Evolutionary conservation across 2,329 filamentous ascomycete species (phyloP).

Genomic region (Nemania sp.): DNA sequence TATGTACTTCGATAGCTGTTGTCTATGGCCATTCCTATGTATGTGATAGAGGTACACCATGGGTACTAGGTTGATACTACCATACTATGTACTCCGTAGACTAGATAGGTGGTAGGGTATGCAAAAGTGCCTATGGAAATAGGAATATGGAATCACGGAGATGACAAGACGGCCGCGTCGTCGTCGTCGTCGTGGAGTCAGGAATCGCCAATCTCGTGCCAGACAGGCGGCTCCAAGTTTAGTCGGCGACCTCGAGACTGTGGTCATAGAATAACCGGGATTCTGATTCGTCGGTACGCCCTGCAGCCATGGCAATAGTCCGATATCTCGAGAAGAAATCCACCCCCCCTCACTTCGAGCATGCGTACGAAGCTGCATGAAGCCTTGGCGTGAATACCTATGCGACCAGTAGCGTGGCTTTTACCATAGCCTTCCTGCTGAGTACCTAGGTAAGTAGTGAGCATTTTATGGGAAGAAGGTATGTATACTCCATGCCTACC

Average conservation of each 20-base stretch:
- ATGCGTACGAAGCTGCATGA: not conserved
- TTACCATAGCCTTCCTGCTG: no score
- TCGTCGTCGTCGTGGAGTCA: not conserved
- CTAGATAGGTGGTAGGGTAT: not conserved
- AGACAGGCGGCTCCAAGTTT: conserved; percentile 6
- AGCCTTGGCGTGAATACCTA: not conserved
- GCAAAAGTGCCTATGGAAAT: not conserved
- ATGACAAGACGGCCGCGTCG: no score
- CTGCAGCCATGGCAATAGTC: conserved; percentile 23
- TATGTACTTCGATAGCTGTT: no score
- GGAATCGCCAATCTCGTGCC: not conserved
- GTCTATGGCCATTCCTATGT: no score
- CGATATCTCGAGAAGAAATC: not conserved
- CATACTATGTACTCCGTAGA: no score
- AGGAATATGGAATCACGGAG: not conserved
- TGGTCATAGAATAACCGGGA: conserved; percentile 4
- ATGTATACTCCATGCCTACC: not conserved
- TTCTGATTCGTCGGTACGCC: conserved; percentile 9
- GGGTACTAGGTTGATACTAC: no score
- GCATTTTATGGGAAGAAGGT: no score
- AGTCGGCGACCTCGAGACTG: conserved; percentile 20
- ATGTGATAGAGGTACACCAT: not conserved
- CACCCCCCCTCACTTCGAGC: not conserved
- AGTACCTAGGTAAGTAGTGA: not conserved
- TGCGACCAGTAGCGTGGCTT: not conserved